A percentile compares a stretch with the other conserved stretches of the same genome.
Conservation (phyloP, 305 asterid species). For the Fraxinus albicans region DNA sequence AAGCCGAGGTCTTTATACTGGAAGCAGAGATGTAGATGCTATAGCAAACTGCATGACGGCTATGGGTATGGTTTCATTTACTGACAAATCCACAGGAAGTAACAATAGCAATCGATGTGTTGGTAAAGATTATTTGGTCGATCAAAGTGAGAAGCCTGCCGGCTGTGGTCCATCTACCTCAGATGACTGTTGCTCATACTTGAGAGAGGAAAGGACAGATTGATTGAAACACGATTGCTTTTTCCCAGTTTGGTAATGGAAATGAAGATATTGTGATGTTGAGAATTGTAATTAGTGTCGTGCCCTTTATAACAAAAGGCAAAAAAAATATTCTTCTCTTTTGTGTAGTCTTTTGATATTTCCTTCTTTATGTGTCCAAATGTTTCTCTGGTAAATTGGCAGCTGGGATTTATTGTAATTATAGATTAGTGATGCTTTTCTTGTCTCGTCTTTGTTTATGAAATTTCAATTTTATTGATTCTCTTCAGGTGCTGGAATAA, state of each 20-base stretch:
- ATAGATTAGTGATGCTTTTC: not conserved
- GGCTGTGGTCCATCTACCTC: constrained; percentile 33
- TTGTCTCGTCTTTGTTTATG: not conserved
- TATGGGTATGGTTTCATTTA: constrained; percentile 42
- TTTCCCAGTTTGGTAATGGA: constrained; percentile 26
- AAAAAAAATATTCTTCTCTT: not conserved
- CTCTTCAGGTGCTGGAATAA: not conserved
- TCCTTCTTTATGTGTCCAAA: not conserved
- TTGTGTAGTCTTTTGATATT: not conserved
- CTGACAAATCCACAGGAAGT: constrained; percentile 34
- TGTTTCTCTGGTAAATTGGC: not conserved
- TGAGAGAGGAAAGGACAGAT: constrained; percentile 29
- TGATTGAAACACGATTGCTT: constrained; percentile 11
- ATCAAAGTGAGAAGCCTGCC: constrained; percentile 46
- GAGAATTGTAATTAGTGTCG: constrained; percentile 11
- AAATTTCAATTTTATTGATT: not conserved
- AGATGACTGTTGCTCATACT: constrained; percentile 18
- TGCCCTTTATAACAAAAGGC: not conserved
- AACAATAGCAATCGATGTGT: constrained; percentile 10
- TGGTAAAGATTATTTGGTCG: constrained; percentile 28
- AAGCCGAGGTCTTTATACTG: constrained; percentile 64
- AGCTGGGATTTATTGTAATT: not conserved
- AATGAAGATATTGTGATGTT: constrained; percentile 38
- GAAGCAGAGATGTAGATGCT: constrained; percentile 47
- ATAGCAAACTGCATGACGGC: constrained; percentile 39